Base-by-base conservation (phyloP, 352 stramenopile species). In the Globisporangium orthogonon region DNA sequence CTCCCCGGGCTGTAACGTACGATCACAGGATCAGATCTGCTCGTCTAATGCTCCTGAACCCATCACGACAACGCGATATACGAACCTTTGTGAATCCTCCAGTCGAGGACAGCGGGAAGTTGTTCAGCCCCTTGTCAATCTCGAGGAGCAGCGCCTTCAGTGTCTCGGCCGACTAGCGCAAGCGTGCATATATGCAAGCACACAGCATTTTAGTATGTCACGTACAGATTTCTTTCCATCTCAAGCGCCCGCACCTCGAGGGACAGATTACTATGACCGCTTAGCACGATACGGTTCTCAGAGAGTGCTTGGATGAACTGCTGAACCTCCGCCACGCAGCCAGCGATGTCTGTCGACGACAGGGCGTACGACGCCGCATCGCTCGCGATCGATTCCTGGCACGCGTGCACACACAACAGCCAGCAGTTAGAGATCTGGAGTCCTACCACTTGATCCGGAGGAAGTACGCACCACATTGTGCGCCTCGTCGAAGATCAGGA, bases 401-500 rank as follows among this genome's bases (percentile, higher is more conserved):
- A 17, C 48, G 2, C 13, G 35, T 17, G 44, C 13, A 46, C 40
- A 29, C 28, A 3, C 46, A 58, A 23, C 56, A 7, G 7, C 7
- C 62, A 83, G 7, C 7, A 11, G 35, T 41, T 14, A 41, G 35
- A 41, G 7, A 7, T 41, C 35, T 23, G 23, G 23, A 23, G 23
- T 23, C 23, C 23, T 23, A 23, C 23, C 23, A 23, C 23, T 23
- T 23, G 23, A 23, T 23, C 23, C 23, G 23, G 23, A 23, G 23
- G 23, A 23, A 23, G 23, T 23, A 56, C 73, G 39, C 80, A 98
- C 96, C 52, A 99, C 78, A 70, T 99, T 99, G 81, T 99, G 98
- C 3, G 97, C 97, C 73, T 99, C 98, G 63, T 99, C 98, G 61
- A 99, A 98, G 52, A 99, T 98, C 1, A 99, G 68, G 23, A 99